Conservation (phyloP, 2,329 filamentous ascomycete species). For the Cladorrhinum sp. region DNA sequence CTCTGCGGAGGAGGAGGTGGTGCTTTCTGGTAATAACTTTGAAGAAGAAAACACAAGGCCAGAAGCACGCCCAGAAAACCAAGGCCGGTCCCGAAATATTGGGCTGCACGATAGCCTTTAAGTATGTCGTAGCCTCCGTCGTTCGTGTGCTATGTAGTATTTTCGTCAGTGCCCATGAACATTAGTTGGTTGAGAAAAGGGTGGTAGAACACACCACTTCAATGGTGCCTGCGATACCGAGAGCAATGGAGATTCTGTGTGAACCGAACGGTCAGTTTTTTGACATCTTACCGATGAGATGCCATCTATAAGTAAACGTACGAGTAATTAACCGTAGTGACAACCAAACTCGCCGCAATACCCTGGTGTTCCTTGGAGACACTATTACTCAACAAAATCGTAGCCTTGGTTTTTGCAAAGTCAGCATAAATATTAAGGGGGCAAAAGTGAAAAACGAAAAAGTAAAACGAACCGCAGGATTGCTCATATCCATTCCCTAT, state of each 20-base stretch:
- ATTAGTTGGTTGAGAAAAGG: not conserved
- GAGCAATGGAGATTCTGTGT: conserved; percentile 53
- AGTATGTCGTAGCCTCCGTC: conserved; percentile 29
- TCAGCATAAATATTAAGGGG: too few species aligned
- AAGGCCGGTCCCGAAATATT: conserved; percentile 43
- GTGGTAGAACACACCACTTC: conserved; percentile 38
- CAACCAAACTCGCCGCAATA: conserved; percentile 53
- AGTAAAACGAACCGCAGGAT: too few species aligned
- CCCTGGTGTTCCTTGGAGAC: conserved; percentile 46
- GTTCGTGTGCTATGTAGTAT: conserved; percentile 28
- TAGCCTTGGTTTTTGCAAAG: too few species aligned
- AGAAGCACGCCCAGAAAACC: conserved; percentile 36
- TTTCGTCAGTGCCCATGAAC: not conserved
- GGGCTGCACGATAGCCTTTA: conserved; percentile 36
- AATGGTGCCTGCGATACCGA: conserved; percentile 64
- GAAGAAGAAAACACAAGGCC: conserved; percentile 31
- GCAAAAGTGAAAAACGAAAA: too few species aligned
- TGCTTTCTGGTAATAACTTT: conserved; percentile 19
- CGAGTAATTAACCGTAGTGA: conserved; percentile 65
- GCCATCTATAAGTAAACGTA: not conserved
- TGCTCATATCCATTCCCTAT: conserved; percentile 61
- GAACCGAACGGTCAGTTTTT: not conserved
- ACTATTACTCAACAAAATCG: conserved; percentile 55
- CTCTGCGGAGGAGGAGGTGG: not conserved
- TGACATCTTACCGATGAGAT: too few species aligned